Percentiles rank a stretch among this genome's conserved stretches.
These are phyloP conservation scores for Adenanthera pavonina DNA, from an alignment of 306 rosid genomes.

Conservation along the genomic window DNA sequence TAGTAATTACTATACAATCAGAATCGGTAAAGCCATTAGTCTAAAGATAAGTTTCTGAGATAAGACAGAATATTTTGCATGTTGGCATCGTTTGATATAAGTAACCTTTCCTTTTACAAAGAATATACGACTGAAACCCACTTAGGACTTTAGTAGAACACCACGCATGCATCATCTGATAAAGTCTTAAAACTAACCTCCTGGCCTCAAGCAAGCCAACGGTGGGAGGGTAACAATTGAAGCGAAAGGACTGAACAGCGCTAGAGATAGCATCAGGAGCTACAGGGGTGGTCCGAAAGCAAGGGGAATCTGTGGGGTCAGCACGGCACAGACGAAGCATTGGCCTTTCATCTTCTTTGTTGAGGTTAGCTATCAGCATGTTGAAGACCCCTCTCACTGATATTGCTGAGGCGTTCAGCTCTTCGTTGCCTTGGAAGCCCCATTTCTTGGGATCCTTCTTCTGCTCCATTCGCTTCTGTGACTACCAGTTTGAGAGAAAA, in stretches of 20 bases:
- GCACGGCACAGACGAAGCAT: conserved; percentile 53
- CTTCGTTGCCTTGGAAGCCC: conserved; percentile 58
- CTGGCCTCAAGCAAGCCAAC: conserved; percentile 52
- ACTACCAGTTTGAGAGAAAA: neutral
- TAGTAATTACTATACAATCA: neutral
- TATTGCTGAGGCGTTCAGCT: conserved; percentile 47
- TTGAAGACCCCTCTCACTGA: conserved; percentile 57
- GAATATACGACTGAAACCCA: neutral
- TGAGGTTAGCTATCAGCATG: conserved; percentile 33
- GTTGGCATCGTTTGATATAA: neutral
- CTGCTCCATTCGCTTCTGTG: conserved; percentile 46
- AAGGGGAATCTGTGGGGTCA: conserved; percentile 56
- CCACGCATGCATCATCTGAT: neutral
- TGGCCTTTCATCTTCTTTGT: conserved; percentile 40
- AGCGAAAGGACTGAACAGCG: conserved; percentile 49
- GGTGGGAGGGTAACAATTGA: conserved; percentile 63
- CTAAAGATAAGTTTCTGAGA: neutral
- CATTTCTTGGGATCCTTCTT: conserved; percentile 53
- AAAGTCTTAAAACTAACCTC: conserved; percentile 41
- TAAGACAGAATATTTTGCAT: neutral
- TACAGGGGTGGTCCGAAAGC: conserved; percentile 40
- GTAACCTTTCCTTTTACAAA: neutral
- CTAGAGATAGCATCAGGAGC: conserved; percentile 46
- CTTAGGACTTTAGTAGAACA: neutral
- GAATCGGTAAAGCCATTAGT: neutral